Evolutionary conservation across 2,329 filamentous ascomycete genomes (phyloP).

Genomic region (Cordyceps tenuipes): DNA sequence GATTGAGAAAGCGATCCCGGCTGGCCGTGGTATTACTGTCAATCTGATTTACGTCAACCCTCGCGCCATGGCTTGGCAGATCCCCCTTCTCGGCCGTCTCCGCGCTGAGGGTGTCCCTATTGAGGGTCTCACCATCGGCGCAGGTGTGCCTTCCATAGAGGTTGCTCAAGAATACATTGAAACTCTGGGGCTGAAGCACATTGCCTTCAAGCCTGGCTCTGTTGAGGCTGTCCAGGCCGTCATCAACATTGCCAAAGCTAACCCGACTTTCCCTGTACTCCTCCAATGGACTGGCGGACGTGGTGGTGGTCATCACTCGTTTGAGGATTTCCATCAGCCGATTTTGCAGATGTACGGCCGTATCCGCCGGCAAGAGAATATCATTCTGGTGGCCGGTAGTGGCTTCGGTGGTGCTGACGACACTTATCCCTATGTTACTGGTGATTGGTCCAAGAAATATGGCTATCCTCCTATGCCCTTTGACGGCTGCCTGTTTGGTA

Average conservation of each 20-base stretch:
- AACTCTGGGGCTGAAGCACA: conserved; percentile 87
- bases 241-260: conserved; percentile 90
- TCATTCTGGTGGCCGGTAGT: conserved; percentile 82
- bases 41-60: conserved; percentile 91
- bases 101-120: conserved; percentile 82
- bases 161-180: conserved; percentile 90
- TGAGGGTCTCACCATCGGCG: conserved; percentile 85
- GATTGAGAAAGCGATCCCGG: conserved; percentile 75
- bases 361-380: conserved; percentile 76
- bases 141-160: conserved; percentile 87
- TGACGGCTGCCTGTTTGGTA: conserved; percentile 84
- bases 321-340: conserved; percentile 90
- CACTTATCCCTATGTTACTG: conserved; percentile 86
- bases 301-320: conserved; percentile 90
- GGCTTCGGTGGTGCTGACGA: conserved; percentile 86
- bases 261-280: conserved; percentile 85
- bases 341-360: conserved; percentile 86
- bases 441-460: conserved; percentile 77
- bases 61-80: conserved; percentile 85
- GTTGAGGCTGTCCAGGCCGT: conserved; percentile 80
- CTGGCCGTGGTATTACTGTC: conserved; percentile 78
- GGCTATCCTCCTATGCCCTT: conserved; percentile 91
- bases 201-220: conserved; percentile 89
- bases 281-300: conserved; percentile 93
- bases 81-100: conserved; percentile 71